Conservation (phyloP, 768 basidiomycete species). For the Rossbeevera mucosa region DNA sequence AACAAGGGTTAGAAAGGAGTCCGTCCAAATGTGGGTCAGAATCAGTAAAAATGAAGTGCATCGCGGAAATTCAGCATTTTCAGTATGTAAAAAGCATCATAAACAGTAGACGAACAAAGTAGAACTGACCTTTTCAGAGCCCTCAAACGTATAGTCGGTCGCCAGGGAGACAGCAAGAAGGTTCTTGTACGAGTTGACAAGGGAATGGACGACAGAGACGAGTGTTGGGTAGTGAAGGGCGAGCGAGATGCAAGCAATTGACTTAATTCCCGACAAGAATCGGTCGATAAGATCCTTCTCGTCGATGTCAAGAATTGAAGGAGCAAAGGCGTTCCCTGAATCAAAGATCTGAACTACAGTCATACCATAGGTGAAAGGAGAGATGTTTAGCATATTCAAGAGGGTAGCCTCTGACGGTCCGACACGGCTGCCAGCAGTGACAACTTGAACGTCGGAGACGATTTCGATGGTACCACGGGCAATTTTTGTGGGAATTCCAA, state of each 20-base stretch:
- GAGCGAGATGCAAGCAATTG: constrained; percentile 92
- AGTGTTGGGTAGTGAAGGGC: constrained; percentile 95
- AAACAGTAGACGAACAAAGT: constrained; percentile 1
- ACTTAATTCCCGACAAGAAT: constrained; percentile 91
- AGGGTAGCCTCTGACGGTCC: constrained; percentile 96
- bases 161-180: constrained; percentile 80
- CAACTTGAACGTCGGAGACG: constrained; percentile 93
- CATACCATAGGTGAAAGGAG: constrained; percentile 99
- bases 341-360: constrained; percentile 96
- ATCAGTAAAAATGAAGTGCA: constrained; percentile 33
- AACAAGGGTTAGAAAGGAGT: constrained; percentile 3
- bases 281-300: constrained; percentile 87
- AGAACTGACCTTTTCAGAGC: constrained; percentile 76
- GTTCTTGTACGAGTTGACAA: constrained; percentile 99
- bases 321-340: constrained; percentile 86
- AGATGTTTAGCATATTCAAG: constrained; percentile 99
- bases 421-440: constrained; percentile 87
- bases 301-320: constrained; percentile 87
- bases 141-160: constrained; percentile 95
- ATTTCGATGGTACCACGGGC: constrained; percentile 99
- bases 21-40: background rate
- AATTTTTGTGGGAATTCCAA: constrained; percentile 99
- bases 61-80: constrained; percentile 73
- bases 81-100: constrained; percentile 55
- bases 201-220: constrained; percentile 88